A percentile compares a stretch with the other conserved stretches of the same genome.
These are phyloP conservation scores for Termitomyces sp. DNA, from an alignment of 768 basidiomycete species.

Conservation along the genomic window DNA sequence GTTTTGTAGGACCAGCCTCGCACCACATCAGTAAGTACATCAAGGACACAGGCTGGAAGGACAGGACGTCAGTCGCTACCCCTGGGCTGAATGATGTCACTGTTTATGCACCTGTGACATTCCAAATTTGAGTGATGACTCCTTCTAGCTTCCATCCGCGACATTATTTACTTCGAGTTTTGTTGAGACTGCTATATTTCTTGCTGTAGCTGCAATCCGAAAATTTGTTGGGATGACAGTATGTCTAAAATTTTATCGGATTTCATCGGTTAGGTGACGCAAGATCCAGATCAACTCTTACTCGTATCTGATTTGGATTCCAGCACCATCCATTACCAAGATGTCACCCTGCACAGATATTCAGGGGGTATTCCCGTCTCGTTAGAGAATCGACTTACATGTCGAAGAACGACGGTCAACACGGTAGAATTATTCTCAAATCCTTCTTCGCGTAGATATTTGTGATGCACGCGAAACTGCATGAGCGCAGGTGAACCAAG, in stretches of 20 bases:
- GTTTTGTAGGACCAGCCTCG: neutral
- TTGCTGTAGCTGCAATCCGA: conserved; percentile 78
- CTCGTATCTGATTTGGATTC: conserved; percentile 70
- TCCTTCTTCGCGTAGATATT: conserved; percentile 24
- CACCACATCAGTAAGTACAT: neutral
- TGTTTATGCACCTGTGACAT: neutral
- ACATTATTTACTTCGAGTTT: neutral
- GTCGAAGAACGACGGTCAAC: conserved; percentile 58
- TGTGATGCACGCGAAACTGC: conserved; percentile 62
- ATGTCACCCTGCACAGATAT: conserved; percentile 58
- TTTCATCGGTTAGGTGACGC: neutral
- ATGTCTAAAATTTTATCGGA: conserved; percentile 43
- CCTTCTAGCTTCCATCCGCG: neutral
- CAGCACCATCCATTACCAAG: conserved; percentile 71
- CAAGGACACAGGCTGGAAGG: neutral
- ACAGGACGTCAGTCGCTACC: conserved; percentile 21
- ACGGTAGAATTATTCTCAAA: conserved; percentile 29
- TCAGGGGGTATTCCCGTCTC: conserved; percentile 2
- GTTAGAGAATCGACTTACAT: conserved; percentile 39
- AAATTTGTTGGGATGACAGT: conserved; percentile 73
- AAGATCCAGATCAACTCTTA: conserved; percentile 26
- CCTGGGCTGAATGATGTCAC: conserved; percentile 7
- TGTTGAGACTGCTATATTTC: conserved; percentile 44
- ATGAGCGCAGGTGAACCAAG: conserved; percentile 75
- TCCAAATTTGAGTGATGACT: neutral